A percentile compares a stretch with the other conserved stretches of the same genome.
phyloP scores from a whole-genome alignment of 257 asterid species.

The Coffea canephora region DNA sequence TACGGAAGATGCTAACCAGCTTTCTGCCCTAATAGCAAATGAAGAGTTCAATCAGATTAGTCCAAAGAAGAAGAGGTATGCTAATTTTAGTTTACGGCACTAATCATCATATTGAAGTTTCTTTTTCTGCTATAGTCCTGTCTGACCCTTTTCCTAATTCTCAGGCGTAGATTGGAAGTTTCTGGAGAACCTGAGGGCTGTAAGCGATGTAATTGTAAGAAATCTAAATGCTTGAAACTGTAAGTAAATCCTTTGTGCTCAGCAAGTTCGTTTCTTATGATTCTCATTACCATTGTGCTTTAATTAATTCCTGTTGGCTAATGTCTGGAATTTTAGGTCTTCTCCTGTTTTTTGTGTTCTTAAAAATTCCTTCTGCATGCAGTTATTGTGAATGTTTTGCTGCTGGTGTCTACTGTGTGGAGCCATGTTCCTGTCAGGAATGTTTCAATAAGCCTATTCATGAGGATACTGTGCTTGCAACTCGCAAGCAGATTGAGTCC shows the following conservation, averaged over 20 bases:
- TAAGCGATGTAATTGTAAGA: constrained; percentile 96
- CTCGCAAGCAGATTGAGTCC: constrained; percentile 94
- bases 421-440: constrained; percentile 87
- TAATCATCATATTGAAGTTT: not conserved
- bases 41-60: constrained; percentile 70
- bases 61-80: constrained; percentile 86
- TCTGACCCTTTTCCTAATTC: constrained; percentile 21
- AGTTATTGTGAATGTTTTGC: constrained; percentile 99
- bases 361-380: constrained; percentile 27
- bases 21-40: constrained; percentile 35
- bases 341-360: not conserved
- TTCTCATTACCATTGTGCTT: not conserved
- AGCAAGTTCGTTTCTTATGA: not conserved
- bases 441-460: constrained; percentile 95
- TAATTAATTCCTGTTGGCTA: not conserved
- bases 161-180: constrained; percentile 62
- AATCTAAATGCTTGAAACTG: constrained; percentile 96
- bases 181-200: constrained; percentile 64
- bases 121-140: not conserved
- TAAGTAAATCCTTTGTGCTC: constrained; percentile 34
- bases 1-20: constrained; percentile 45
- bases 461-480: constrained; percentile 92
- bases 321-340: not conserved
- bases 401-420: constrained; percentile 96
- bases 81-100: not conserved